Percentiles rank a stretch among this genome's conserved stretches.
Conservation (phyloP, 441 rosid genomes). For the Rhodomyrtus psidioides region DNA sequence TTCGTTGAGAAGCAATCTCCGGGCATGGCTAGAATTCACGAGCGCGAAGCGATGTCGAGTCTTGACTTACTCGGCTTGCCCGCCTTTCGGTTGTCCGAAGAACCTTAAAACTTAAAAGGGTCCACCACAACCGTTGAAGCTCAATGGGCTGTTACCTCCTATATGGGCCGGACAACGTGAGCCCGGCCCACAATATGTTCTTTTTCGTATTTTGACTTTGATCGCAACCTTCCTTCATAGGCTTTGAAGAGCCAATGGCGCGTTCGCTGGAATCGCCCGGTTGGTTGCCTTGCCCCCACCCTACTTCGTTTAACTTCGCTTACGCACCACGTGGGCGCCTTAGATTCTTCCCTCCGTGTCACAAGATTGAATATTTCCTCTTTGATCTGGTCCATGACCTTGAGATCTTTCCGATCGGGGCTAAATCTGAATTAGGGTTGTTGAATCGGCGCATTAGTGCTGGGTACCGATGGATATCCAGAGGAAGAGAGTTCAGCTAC, state of each 20-base stretch:
- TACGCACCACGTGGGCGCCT: neutral
- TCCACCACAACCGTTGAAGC: neutral
- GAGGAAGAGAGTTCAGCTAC: conserved; percentile 30
- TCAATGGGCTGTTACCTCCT: neutral
- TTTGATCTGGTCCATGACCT: neutral
- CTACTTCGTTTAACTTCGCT: neutral
- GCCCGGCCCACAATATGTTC: neutral
- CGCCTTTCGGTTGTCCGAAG: neutral
- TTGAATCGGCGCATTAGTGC: neutral
- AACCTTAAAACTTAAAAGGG: no score
- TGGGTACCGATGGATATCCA: conserved; percentile 40
- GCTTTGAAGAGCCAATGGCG: neutral
- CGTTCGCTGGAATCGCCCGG: neutral
- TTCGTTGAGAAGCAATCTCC: no score
- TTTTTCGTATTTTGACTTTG: neutral
- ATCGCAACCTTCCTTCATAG: neutral
- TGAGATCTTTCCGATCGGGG: accelerated
- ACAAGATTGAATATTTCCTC: neutral
- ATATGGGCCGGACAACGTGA: neutral
- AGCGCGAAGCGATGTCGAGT: neutral
- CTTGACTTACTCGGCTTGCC: neutral
- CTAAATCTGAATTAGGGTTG: neutral
- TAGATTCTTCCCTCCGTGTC: neutral
- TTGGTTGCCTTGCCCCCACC: no score
- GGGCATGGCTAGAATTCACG: neutral